Conservation (phyloP, 306 rosid species). For the apple (Malus domestica) region DNA sequence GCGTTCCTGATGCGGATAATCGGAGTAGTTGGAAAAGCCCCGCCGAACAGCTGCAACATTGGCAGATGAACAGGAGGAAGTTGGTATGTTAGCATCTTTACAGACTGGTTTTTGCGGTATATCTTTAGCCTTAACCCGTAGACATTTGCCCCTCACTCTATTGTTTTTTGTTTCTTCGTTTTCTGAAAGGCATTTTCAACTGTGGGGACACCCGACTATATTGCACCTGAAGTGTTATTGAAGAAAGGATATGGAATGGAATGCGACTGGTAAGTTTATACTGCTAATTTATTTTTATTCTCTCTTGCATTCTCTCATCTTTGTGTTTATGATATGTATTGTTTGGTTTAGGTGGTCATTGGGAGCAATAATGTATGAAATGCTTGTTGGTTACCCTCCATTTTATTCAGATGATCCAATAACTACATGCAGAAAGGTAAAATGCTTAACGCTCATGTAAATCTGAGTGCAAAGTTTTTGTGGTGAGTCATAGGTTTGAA, state of each 20-base stretch:
- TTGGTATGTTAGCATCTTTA: slow-evolving; percentile 55
- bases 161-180: slow-evolving; percentile 13
- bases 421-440: slow-evolving; percentile 92
- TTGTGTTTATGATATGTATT: not conserved
- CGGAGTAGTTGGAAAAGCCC: slow-evolving; percentile 86
- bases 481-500: slow-evolving; percentile 14
- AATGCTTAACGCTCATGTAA: slow-evolving; percentile 5
- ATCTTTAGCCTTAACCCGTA: not conserved
- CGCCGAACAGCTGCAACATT: slow-evolving; percentile 87
- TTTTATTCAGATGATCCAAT: slow-evolving; percentile 94
- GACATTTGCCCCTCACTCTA: slow-evolving; percentile 17
- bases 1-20: slow-evolving; percentile 59
- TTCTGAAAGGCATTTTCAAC: slow-evolving; percentile 87
- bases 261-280: slow-evolving; percentile 86
- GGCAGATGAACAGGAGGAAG: slow-evolving; percentile 99
- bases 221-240: slow-evolving; percentile 94
- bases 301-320: not conserved
- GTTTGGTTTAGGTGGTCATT: slow-evolving; percentile 78
- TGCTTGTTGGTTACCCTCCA: slow-evolving; percentile 98
- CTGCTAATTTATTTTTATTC: not conserved
- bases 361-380: slow-evolving; percentile 97
- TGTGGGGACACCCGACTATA: slow-evolving; percentile 97
- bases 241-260: slow-evolving; percentile 99
- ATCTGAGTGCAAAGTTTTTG: not conserved
- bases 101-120: slow-evolving; percentile 10